phyloP scores from a whole-genome alignment of 2,329 filamentous ascomycete species.

The Colletotrichum kahawae region DNA sequence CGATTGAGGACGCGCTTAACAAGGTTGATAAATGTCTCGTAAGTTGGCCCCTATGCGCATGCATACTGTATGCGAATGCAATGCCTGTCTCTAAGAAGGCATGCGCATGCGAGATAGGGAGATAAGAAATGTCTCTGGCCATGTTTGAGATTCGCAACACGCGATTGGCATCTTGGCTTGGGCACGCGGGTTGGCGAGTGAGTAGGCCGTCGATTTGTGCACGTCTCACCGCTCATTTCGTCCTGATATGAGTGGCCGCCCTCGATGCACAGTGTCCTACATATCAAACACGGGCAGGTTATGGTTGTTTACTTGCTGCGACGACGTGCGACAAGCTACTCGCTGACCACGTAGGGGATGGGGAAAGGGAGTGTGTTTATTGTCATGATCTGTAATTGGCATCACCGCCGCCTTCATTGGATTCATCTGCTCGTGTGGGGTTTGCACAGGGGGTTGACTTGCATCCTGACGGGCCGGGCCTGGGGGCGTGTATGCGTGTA shows the following conservation, averaged over 20 bases:
- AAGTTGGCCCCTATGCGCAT: not conserved
- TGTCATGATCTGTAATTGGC: not conserved
- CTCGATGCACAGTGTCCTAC: not conserved
- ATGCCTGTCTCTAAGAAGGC: slow-evolving; percentile 4
- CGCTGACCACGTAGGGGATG: not conserved
- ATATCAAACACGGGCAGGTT: not conserved
- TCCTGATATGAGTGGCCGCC: not conserved
- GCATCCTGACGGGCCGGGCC: not conserved
- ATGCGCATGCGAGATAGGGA: slow-evolving; percentile 11
- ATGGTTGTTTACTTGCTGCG: not conserved
- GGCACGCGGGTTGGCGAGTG: not conserved
- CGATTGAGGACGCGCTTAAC: not conserved
- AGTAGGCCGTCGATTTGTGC: not conserved
- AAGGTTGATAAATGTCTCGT: not conserved
- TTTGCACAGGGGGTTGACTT: not conserved
- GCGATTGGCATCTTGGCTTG: not conserved
- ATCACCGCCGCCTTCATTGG: not conserved
- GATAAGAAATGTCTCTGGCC: not conserved
- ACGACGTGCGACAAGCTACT: not conserved
- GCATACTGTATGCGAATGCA: not conserved
- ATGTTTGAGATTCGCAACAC: not conserved
- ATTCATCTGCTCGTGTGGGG: not conserved
- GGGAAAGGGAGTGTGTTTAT: not conserved
- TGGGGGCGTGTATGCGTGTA: not conserved
- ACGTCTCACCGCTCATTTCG: slow-evolving; percentile 13